Evolutionary conservation across 495 filamentous ascomycete genomes (phyloP).

Genomic region (Bacidia gigantensis): DNA sequence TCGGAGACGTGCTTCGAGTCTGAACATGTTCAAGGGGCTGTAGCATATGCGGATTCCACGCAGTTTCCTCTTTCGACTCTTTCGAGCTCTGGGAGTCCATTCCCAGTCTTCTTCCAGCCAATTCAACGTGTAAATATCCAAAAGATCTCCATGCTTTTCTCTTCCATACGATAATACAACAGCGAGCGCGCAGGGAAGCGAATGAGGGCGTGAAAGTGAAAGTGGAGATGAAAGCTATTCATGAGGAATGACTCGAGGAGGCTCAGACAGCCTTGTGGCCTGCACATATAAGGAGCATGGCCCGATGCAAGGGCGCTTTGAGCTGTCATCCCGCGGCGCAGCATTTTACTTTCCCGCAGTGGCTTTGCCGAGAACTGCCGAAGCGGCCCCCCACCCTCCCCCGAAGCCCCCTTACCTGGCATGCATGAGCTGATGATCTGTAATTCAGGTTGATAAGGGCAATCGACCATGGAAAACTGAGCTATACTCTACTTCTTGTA

Average conservation of each 20-base stretch:
- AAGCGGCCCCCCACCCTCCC: too few species aligned
- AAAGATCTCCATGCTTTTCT: too few species aligned
- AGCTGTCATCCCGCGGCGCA: background rate
- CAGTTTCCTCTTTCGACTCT: background rate
- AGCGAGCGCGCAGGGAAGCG: too few species aligned
- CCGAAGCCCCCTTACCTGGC: too few species aligned
- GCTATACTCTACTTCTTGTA: too few species aligned
- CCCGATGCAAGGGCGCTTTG: background rate
- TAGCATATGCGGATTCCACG: constrained; percentile 10
- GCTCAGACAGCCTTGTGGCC: background rate
- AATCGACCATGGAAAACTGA: too few species aligned
- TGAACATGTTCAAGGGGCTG: constrained; percentile 12
- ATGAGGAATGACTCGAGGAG: background rate
- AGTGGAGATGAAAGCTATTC: background rate
- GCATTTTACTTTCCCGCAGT: background rate
- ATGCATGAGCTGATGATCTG: too few species aligned
- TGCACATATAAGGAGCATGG: background rate
- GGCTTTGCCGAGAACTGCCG: background rate
- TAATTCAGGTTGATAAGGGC: background rate
- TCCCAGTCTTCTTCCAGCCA: background rate
- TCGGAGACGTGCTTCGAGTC: background rate
- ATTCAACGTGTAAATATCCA: too few species aligned
- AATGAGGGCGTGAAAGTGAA: too few species aligned
- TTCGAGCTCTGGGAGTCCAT: background rate
- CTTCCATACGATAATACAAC: too few species aligned